Percentiles rank a stretch among this genome's conserved stretches.
These are phyloP conservation scores for Chaetomium globosum DNA, from an alignment of 2,329 filamentous ascomycete species.

Conservation along the genomic window DNA sequence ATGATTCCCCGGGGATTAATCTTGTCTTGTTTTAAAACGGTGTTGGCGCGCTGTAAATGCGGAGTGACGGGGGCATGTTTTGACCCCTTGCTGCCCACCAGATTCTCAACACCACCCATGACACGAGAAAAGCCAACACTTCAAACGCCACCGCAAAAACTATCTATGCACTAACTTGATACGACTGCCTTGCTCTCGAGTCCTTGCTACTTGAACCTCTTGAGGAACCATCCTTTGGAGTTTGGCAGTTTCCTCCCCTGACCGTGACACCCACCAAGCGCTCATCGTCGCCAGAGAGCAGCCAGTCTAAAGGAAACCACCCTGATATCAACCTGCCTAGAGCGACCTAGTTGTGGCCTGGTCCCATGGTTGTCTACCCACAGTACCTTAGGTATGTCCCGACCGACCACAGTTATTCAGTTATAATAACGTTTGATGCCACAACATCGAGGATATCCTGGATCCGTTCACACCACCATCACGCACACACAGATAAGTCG, in stretches of 20 bases:
- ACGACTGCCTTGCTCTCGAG: too few species aligned
- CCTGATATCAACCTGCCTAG: neutral
- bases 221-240: too few species aligned
- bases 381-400: neutral
- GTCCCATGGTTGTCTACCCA: neutral
- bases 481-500: neutral
- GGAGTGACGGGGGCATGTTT: neutral
- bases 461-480: neutral
- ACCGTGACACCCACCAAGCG: neutral
- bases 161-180: too few species aligned
- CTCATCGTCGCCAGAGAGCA: neutral
- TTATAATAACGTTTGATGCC: neutral
- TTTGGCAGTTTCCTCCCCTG: too few species aligned
- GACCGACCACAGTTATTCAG: neutral
- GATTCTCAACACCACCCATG: neutral
- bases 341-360: neutral
- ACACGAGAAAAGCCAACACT: too few species aligned
- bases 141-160: too few species aligned
- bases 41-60: neutral
- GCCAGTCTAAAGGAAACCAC: neutral
- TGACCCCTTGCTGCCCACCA: neutral
- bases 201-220: too few species aligned
- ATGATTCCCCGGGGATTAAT: neutral
- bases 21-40: neutral
- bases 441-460: neutral